Conservation (phyloP, 1,139 yeast species). For the Yamadazyma triangularis region DNA sequence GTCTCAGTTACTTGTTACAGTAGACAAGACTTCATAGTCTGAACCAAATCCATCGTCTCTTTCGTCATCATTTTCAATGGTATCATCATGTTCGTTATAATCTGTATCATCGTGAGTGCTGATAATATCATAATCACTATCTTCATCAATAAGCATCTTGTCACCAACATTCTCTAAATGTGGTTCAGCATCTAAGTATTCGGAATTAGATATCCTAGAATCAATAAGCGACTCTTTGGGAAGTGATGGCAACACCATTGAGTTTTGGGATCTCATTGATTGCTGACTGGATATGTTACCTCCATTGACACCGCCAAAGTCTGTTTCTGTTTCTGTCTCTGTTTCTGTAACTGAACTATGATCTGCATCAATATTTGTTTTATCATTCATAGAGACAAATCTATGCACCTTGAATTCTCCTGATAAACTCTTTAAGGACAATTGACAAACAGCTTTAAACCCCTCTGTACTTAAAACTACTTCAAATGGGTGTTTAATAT, state of each 20-base stretch:
- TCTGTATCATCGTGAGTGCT: slow-evolving; percentile 13
- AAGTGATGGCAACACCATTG: slow-evolving; percentile 33
- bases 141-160: slow-evolving; percentile 6
- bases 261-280: slow-evolving; percentile 20
- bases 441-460: slow-evolving; percentile 19
- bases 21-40: slow-evolving; percentile 39
- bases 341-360: slow-evolving; percentile 2
- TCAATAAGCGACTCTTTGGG: slow-evolving; percentile 23
- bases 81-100: too few species aligned
- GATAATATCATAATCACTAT: slow-evolving; percentile 29
- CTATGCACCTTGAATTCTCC: slow-evolving; percentile 13
- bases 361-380: slow-evolving; percentile 1
- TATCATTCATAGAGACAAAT: slow-evolving; percentile 2
- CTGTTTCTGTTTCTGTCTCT: slow-evolving; percentile 2
- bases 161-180: slow-evolving; percentile 13
- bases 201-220: slow-evolving; percentile 13
- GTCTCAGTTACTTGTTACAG: too few species aligned
- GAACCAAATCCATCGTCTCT: slow-evolving; percentile 24
- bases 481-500: slow-evolving; percentile 32
- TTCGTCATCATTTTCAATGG: slow-evolving; percentile 21
- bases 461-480: slow-evolving; percentile 21
- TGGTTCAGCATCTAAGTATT: slow-evolving; percentile 20
- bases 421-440: slow-evolving; percentile 23
- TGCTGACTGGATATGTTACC: not conserved
- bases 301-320: not conserved